These are phyloP conservation scores for Bryoglossum gracile DNA, from an alignment of 495 filamentous ascomycete species.

Conservation along the genomic window DNA sequence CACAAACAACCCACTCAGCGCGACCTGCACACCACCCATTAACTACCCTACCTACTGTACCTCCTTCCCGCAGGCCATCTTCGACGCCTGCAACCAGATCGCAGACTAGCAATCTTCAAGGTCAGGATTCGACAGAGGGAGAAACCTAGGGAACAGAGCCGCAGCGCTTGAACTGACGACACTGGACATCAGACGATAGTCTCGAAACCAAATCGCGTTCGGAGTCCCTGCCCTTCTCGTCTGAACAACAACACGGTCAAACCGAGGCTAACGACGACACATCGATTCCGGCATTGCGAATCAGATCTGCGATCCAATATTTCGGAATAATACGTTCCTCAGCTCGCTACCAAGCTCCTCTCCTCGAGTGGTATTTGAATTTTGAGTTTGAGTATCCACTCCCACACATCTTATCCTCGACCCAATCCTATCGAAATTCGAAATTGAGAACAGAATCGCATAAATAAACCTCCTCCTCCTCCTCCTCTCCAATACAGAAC, in stretches of 20 bases:
- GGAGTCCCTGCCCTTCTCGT: background rate
- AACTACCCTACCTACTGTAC: too few species aligned
- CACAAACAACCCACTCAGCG: constrained; percentile 3
- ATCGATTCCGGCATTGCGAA: too few species aligned
- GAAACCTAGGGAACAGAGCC: constrained; percentile 4
- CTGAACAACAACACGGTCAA: background rate
- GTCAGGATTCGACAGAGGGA: constrained; percentile 10
- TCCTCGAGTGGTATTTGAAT: constrained; percentile 1
- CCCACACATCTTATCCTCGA: background rate
- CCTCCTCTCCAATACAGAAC: background rate
- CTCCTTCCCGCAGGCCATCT: constrained; percentile 5
- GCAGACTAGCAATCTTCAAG: background rate
- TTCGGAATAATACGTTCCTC: constrained; percentile 3
- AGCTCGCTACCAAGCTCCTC: too few species aligned
- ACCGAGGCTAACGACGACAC: too few species aligned
- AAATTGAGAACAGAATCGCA: background rate
- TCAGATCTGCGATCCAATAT: constrained; percentile 1
- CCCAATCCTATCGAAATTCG: background rate
- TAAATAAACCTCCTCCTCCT: too few species aligned
- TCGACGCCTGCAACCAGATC: constrained; percentile 9
- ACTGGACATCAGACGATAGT: constrained; percentile 14
- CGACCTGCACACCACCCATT: too few species aligned
- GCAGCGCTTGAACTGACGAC: constrained; percentile 5
- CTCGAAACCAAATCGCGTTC: constrained; percentile 6
- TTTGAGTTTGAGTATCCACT: constrained; percentile 12